Evolutionary conservation across 2,329 filamentous ascomycete genomes (phyloP), one percentile per base, ranked within the genome.

Genomic region (Verruconis gallopava): DNA sequence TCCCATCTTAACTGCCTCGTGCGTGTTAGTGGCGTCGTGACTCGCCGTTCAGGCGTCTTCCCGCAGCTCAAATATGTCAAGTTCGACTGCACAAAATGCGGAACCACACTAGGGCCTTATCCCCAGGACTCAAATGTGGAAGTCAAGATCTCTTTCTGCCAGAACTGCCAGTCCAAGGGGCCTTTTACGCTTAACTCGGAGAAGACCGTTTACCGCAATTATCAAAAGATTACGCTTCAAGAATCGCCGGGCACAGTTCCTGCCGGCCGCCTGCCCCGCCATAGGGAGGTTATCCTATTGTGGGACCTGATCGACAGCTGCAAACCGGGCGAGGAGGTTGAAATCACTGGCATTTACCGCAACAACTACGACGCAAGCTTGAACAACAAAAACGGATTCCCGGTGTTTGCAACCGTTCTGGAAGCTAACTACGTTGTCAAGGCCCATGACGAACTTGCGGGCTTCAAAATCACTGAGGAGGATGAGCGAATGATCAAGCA

Each of bases 61-160:
- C 91, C 91, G 3, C 91, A 98, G 65, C 70, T 98, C 47, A 96
- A 96, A 62, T 95, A 96, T 61, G 85, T 98, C 65, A 94, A 95
- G 65, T 96, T 98, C 56, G 85, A 95, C 65, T 98, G 91, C 64
- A 77, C 71, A 45, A 98, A 95, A 65, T 98, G 91, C 55, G 84
- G 85, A 47, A 75, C 84, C 36, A 94, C 86, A 0, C 73, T 98
- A 3, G 91, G 91, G 1, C 91, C 91, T 14, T 98, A 95, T 68
- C 89, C 94, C 57, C 91, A 98, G 55, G 91, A 98, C 65, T 91
- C 89, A 33, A 93, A 91, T 47, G 79, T 88, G 34, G 91, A 98
- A 61, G 88, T 98, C 56, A 94, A 89, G 64, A 85, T 98, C 52
- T 85, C 83, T 1, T 98, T 84, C 68, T 98, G 91, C 59, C 89